Evolutionary conservation across 345 rosid species (phyloP), one percentile per base, ranked within the genome.

Genomic region (Hibiscus trionum): DNA sequence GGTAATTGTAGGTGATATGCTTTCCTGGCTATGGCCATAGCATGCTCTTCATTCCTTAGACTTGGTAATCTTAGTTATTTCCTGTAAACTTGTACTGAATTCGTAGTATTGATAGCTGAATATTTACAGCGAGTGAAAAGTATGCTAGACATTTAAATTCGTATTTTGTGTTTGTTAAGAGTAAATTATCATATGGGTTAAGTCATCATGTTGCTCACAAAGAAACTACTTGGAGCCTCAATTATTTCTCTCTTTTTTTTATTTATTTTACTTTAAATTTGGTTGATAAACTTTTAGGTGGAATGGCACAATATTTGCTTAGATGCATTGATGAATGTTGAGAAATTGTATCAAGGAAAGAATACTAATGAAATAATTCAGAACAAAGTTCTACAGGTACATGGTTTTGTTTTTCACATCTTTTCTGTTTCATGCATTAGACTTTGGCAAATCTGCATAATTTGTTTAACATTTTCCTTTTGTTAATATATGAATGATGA

Each of bases 251-350:
- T n/a, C n/a, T n/a, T n/a, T n/a, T 11, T 0, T 21, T 37, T 37
- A 33, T 11, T 11, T 70, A 50, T 7, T 31, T 24, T 58, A 14
- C 4, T 39, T 60, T 33, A 7, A 15, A 42, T 58, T 17, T 66
- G 53, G 27, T 72, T 71, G 75, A 75, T 82, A 70, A 47, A 9
- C 71, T 62, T 72, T 69, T 80, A 95, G 99, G 91, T 68, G 50
- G 99, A 91, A 82, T 95, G 98, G 99, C 80, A 81, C 77, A 90
- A 86, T 81, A 77, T 85, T 77, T 89, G 88, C 75, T 77, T 81
- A 78, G 89, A 90, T 74, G 90, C 93, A 50, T 84, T 95, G 42
- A 82, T 85, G 76, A 85, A 87, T 65, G 42, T 89, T 55, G 98
- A 93, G 84, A 90, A 85, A 80, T 78, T 81, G 61, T 78, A 82